Base-by-base conservation (phyloP, 176 grass and related monocot species). In the Areca catechu region DNA sequence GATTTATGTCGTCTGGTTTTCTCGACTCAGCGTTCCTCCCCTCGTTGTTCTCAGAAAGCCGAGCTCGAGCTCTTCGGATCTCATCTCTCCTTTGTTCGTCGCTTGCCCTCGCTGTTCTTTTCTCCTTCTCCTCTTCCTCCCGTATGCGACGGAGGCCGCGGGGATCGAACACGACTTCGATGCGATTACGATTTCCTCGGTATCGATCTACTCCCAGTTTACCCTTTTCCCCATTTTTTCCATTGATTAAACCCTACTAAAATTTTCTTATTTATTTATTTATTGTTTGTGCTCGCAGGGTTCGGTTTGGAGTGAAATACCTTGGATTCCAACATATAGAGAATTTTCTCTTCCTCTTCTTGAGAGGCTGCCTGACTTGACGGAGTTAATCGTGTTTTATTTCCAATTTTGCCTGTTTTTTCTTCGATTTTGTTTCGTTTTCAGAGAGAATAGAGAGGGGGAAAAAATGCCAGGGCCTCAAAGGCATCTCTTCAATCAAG, bases 261-360 rank as follows among this genome's bases (percentile, higher is more conserved):
- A 50, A 14, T 19, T 47, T 19, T 16, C 1, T 34, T 30, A 16
- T 62, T 28, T 43, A 2, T 0, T 25, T 71, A 20, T 69, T 24
- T 4, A 28, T 50, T 10, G 5, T 77, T 10, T 57, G 18, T 0
- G 48, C 50, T 17, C 74, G 63, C 89, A 95, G 89, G 71, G 81
- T 84, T 71, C 85, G 89, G 43, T 89, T 89, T 76, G 86, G 90
- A 73, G 85, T 95, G 18, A 95, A 89, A 68, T 89, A 89, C 78
- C 83, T 82, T 57, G 90, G 90, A 23, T 95, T 89, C 80, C 90
- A 85, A 63, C 90, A 89, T 84, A 95, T 95, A 95, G 71, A 69
- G 57, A 20, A 53, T 17, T 80, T 51, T 52, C 24, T 56, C 34
- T 10, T 28, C 24, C 25, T 83, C 76, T 89, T 64, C 74, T 60